Base-by-base conservation (phyloP, 2,329 filamentous ascomycete species). In the Aspergillus pseudonomiae region DNA sequence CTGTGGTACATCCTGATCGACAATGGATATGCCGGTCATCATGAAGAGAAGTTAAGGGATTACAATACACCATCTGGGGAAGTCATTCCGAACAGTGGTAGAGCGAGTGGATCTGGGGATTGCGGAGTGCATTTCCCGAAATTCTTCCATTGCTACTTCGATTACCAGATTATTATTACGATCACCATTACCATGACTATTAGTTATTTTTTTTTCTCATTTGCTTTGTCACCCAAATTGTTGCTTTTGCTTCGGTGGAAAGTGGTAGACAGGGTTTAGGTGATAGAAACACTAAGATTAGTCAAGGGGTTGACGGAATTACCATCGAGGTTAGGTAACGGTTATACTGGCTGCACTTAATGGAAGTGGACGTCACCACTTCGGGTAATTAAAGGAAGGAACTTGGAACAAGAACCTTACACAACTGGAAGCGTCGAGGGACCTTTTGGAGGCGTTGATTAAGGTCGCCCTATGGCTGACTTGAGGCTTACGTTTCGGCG, bases 101-200 rank as follows among this genome's bases (percentile, higher is more conserved):
- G 43, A 61, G 56, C 46, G 48, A 46, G 65, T 65, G 63, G 67
- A 66, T 41, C 62, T 61, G 57, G 55, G 50, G 60, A 64, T 64
- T 62, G 68, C 63, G 65, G 68, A 68, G 63, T 61, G 62, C 62
- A 65, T 65, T 67, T 64, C 65, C 68, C 64, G 61, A 63, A 54
- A 28, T 46, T 48, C 28, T 61, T 41, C 57, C 59, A 62, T 58
- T 43, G 43, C 39, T 57, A 48, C 32, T 24, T 60, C 14, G 6
- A 39, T 39, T 39, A 19, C 36, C 16, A 19, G 36, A 39, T 39
- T 19, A 39, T 39, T 39, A 19, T 39, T 39, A 39, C 3, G 16
- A 19, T 39, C 16, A 39, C 16, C 14, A 39, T 19, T 19, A 19
- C 36, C 32, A 32, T 32, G 19, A 19, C 14, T 39, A 7, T 39